These are phyloP conservation scores for Chrysoporthe puriensis DNA, from an alignment of 2,329 filamentous ascomycete genomes.

Conservation along the genomic window DNA sequence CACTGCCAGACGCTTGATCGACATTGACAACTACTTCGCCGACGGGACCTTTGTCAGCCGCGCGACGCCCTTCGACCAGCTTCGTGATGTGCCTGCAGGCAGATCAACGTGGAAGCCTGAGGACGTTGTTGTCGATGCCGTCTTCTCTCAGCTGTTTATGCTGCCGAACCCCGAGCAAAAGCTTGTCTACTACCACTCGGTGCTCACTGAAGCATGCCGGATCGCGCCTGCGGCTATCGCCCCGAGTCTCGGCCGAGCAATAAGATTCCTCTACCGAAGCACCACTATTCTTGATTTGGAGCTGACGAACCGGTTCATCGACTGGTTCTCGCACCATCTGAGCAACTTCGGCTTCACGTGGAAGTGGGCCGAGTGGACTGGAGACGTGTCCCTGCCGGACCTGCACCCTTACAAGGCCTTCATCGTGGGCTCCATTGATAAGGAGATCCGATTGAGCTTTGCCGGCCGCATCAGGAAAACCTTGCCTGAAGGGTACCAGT, in stretches of 20 bases:
- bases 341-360: slow-evolving; percentile 99
- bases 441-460: slow-evolving; percentile 95
- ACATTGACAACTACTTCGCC: slow-evolving; percentile 93
- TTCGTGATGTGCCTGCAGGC: slow-evolving; percentile 68
- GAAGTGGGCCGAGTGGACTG: slow-evolving; percentile 98
- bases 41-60: slow-evolving; percentile 90
- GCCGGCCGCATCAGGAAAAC: slow-evolving; percentile 95
- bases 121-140: slow-evolving; percentile 94
- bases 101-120: slow-evolving; percentile 93
- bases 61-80: slow-evolving; percentile 87
- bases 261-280: slow-evolving; percentile 86
- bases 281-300: slow-evolving; percentile 84
- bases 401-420: slow-evolving; percentile 91
- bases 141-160: slow-evolving; percentile 93
- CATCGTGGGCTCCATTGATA: slow-evolving; percentile 87
- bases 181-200: slow-evolving; percentile 92
- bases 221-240: slow-evolving; percentile 95
- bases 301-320: slow-evolving; percentile 82
- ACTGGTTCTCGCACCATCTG: slow-evolving; percentile 97
- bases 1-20: slow-evolving; percentile 86
- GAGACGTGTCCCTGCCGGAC: slow-evolving; percentile 76
- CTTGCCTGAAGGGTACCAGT: slow-evolving; percentile 82
- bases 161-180: slow-evolving; percentile 89
- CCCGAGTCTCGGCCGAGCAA: slow-evolving; percentile 88
- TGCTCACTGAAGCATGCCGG: slow-evolving; percentile 94